These are phyloP conservation scores for Musa balbisiana DNA, from an alignment of 202 grass and related monocot species.

Conservation along the genomic window DNA sequence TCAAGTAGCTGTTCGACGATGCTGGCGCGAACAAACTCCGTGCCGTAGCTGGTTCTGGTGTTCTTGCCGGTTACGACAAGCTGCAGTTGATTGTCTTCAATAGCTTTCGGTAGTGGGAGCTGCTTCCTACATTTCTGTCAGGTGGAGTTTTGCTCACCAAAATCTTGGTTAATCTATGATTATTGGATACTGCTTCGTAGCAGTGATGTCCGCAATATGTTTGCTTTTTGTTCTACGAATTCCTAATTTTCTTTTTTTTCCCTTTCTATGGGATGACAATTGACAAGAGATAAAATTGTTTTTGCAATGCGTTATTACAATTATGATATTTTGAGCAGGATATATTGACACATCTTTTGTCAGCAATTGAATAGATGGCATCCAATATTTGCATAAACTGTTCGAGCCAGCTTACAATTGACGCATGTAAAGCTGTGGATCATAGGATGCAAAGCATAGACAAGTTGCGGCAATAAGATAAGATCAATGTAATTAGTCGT, in stretches of 20 bases:
- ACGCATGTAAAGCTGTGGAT: too few relatives aligned
- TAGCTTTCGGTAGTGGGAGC: constrained; percentile 17
- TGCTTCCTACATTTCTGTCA: constrained; percentile 5
- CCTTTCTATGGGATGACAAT: neutral
- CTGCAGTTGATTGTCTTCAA: constrained; percentile 23
- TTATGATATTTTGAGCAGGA: too few relatives aligned
- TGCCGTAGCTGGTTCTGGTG: constrained; percentile 22
- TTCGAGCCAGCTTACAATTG: too few relatives aligned
- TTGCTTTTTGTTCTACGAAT: neutral
- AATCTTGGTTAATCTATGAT: neutral
- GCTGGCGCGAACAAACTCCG: constrained; percentile 27
- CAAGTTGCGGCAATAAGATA: too few relatives aligned
- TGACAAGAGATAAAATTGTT: neutral
- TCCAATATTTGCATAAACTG: too few relatives aligned
- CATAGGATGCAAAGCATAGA: too few relatives aligned
- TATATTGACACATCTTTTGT: too few relatives aligned
- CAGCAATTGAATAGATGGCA: too few relatives aligned
- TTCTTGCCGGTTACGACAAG: constrained; percentile 29
- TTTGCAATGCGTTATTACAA: too few relatives aligned
- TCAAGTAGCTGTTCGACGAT: constrained; percentile 25
- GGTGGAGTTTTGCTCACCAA: constrained; percentile 6
- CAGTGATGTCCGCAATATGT: neutral
- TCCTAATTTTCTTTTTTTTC: too few relatives aligned
- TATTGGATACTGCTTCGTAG: neutral
- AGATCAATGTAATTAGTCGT: too few relatives aligned